These are phyloP conservation scores for Corymbia calophylla DNA, from an alignment of 441 rosid genomes.

Conservation along the genomic window DNA sequence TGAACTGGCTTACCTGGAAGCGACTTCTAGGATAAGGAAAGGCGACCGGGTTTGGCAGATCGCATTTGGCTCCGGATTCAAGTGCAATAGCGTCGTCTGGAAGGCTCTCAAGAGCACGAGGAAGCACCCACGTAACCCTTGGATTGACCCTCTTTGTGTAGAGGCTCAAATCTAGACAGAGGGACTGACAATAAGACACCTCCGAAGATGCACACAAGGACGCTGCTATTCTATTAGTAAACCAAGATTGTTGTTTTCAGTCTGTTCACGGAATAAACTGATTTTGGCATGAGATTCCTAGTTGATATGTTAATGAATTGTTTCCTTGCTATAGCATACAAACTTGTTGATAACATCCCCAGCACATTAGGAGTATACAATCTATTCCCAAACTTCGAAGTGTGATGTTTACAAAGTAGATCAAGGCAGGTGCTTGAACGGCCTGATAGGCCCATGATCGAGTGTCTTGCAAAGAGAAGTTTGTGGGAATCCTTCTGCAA, in stretches of 20 bases:
- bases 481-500: not conserved
- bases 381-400: not conserved
- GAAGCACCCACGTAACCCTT: not conserved
- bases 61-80: slow-evolving; percentile 61
- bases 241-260: not conserved
- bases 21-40: slow-evolving; percentile 28
- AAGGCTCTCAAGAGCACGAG: slow-evolving; percentile 26
- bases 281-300: not conserved
- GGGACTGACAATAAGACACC: not conserved
- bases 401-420: not conserved
- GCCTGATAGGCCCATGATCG: not conserved
- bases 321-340: not conserved
- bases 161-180: not conserved
- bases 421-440: not conserved
- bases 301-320: not conserved
- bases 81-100: slow-evolving; percentile 66
- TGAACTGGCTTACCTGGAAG: slow-evolving; percentile 59
- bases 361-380: not conserved
- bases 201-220: not conserved
- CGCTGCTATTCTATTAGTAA: not conserved
- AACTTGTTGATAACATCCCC: not conserved
- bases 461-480: not conserved
- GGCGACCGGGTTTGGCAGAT: slow-evolving; percentile 57
- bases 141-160: not conserved
- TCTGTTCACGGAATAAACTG: not conserved